Percentiles rank a stretch among this genome's conserved stretches.
These are phyloP conservation scores for Pseudocercospora vitis DNA, from an alignment of 2,329 filamentous ascomycete genomes.

Conservation along the genomic window DNA sequence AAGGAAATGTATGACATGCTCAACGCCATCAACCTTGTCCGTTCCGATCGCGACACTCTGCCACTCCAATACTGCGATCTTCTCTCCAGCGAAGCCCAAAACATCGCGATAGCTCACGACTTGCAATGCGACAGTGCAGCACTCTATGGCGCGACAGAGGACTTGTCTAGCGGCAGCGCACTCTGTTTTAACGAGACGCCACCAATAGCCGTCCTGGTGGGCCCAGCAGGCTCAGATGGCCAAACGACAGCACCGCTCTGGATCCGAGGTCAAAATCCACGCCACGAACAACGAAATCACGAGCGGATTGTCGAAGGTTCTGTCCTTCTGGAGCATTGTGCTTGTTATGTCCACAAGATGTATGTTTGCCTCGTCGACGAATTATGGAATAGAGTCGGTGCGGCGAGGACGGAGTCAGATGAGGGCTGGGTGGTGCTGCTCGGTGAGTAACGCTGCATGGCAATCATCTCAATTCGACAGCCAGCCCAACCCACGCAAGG, in stretches of 20 bases:
- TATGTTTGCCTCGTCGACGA: conserved; percentile 16
- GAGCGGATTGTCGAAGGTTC: neutral
- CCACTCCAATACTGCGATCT: conserved; percentile 1
- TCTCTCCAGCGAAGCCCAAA: conserved; percentile 13
- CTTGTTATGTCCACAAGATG: conserved; percentile 12
- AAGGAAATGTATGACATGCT: conserved; percentile 12
- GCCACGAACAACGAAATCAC: conserved; percentile 10
- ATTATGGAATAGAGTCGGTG: conserved; percentile 9
- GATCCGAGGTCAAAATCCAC: conserved; percentile 4
- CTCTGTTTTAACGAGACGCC: conserved; percentile 10
- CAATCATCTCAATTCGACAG: no score
- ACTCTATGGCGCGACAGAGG: neutral
- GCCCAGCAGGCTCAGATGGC: conserved; percentile 12
- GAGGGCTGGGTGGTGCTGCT: conserved; percentile 17
- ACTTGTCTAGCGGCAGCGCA: conserved; percentile 7
- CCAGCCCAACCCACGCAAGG: no score
- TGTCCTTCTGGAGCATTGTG: conserved; percentile 1
- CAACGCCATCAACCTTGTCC: conserved; percentile 11
- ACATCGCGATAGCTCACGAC: conserved; percentile 3
- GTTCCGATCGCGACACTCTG: conserved; percentile 3
- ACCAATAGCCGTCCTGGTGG: conserved; percentile 11
- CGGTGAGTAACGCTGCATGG: neutral
- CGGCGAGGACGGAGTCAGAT: conserved; percentile 18
- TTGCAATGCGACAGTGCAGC: neutral
- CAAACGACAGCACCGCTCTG: conserved; percentile 14